phyloP scores from a whole-genome alignment of 2,329 filamentous ascomycete genomes.

The Colletotrichum lupini region DNA sequence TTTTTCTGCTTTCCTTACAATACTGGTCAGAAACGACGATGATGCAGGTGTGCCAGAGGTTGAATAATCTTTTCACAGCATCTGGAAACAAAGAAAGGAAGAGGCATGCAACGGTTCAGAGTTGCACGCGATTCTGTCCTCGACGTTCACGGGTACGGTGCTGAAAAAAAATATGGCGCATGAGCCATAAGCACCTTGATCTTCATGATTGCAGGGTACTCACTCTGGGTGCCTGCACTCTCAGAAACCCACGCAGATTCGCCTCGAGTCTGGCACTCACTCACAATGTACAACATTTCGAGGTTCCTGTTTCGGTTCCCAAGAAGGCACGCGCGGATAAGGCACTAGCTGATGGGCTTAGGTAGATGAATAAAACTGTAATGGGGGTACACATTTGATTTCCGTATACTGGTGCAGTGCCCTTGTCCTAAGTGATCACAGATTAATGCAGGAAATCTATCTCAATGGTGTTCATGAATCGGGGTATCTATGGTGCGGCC shows the following conservation, averaged over 20 bases:
- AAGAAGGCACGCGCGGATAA: slow-evolving; percentile 32
- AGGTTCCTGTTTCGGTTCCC: slow-evolving; percentile 32
- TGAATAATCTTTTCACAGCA: slow-evolving; percentile 2
- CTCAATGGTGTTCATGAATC: too few species aligned
- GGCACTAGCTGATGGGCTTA: slow-evolving; percentile 36
- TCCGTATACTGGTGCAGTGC: neutral
- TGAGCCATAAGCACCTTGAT: slow-evolving; percentile 18
- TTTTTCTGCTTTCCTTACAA: slow-evolving; percentile 19
- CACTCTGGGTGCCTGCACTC: neutral
- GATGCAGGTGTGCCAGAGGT: slow-evolving; percentile 21
- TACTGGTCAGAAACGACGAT: slow-evolving; percentile 24
- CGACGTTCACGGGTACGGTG: slow-evolving; percentile 14
- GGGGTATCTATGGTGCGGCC: too few species aligned
- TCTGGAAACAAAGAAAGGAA: slow-evolving; percentile 14
- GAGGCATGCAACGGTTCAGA: slow-evolving; percentile 11
- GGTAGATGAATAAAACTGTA: slow-evolving; percentile 38
- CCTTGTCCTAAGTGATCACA: too few species aligned
- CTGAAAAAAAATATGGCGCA: slow-evolving; percentile 1
- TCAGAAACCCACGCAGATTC: slow-evolving; percentile 17
- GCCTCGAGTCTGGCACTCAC: slow-evolving; percentile 23
- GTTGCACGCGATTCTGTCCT: slow-evolving; percentile 7
- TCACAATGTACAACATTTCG: slow-evolving; percentile 34
- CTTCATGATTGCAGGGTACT: neutral
- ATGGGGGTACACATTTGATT: slow-evolving; percentile 21
- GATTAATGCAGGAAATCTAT: too few species aligned